phyloP scores from a whole-genome alignment of 106 monocot genomes.

The Posidonia australis region DNA sequence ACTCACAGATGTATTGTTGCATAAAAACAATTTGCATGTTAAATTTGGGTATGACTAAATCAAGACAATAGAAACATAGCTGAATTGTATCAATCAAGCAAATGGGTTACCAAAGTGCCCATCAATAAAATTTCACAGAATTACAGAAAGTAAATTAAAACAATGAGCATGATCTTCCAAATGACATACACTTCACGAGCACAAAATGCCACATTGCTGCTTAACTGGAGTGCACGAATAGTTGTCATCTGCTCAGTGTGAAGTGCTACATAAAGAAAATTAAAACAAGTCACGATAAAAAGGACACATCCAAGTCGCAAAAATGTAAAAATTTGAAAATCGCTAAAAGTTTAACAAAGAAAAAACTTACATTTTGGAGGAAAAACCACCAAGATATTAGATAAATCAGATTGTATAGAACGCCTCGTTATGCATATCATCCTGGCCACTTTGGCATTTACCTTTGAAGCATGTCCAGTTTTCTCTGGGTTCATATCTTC shows the following conservation, averaged over 20 bases:
- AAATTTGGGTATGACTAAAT: no score
- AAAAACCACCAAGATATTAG: slow-evolving; percentile 61
- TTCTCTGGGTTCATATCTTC: slow-evolving; percentile 2
- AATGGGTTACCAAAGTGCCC: no score
- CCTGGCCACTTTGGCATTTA: slow-evolving; percentile 36
- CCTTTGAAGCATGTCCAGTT: slow-evolving; percentile 9
- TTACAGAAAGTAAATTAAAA: no score
- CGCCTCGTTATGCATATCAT: slow-evolving; percentile 49
- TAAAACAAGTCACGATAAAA: background rate
- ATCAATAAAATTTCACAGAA: no score
- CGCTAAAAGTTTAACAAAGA: no score
- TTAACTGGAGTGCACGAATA: slow-evolving; percentile 65
- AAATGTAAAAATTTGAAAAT: no score
- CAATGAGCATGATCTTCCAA: no score
- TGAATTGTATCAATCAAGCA: no score
- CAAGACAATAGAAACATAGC: no score
- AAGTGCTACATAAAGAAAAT: slow-evolving; percentile 37
- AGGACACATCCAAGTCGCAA: background rate
- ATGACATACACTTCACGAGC: slow-evolving; percentile 58
- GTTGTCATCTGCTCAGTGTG: slow-evolving; percentile 39
- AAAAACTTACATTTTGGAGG: slow-evolving; percentile 70
- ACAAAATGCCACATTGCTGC: slow-evolving; percentile 66
- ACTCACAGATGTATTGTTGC: no score
- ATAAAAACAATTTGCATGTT: no score
- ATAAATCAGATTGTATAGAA: slow-evolving; percentile 39